Conservation (phyloP, 805 yeast genomes). For the Metschnikowia baotianmanensis region DNA sequence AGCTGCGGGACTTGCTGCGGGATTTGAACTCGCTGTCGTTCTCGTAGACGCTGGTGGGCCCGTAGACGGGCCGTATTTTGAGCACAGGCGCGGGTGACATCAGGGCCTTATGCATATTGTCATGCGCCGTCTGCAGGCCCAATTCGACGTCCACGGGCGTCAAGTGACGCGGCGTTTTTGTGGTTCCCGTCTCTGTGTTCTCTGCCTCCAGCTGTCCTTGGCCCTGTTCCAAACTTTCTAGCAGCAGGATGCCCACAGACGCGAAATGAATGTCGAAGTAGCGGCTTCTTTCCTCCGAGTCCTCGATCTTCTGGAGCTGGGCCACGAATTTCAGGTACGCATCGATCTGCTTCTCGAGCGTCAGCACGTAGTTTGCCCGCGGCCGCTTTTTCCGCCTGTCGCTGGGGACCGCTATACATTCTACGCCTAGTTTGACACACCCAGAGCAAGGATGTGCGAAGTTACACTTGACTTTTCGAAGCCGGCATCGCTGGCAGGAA, state of each 20-base stretch:
- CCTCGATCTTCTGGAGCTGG: constrained; percentile 21
- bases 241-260: constrained; percentile 25
- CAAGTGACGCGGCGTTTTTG: neutral
- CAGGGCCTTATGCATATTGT: neutral
- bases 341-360: constrained; percentile 35
- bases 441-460: constrained; percentile 47
- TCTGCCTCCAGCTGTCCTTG: neutral
- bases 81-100: constrained; percentile 7
- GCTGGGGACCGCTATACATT: constrained; percentile 45
- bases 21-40: constrained; percentile 31
- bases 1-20: constrained; percentile 27
- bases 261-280: constrained; percentile 21
- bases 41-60: constrained; percentile 46
- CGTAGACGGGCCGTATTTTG: constrained; percentile 39
- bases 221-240: neutral
- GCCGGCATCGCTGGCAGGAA: constrained; percentile 41
- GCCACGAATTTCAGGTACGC: constrained; percentile 26
- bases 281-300: constrained; percentile 21
- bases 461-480: constrained; percentile 49
- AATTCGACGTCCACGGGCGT: neutral
- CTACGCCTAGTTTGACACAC: constrained; percentile 42
- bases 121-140: neutral
- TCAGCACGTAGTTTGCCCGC: constrained; percentile 47
- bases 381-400: constrained; percentile 54
- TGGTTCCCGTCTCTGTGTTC: neutral